Evolutionary conservation across 495 filamentous ascomycete species (phyloP).

Genomic region (Parmelia sp.): DNA sequence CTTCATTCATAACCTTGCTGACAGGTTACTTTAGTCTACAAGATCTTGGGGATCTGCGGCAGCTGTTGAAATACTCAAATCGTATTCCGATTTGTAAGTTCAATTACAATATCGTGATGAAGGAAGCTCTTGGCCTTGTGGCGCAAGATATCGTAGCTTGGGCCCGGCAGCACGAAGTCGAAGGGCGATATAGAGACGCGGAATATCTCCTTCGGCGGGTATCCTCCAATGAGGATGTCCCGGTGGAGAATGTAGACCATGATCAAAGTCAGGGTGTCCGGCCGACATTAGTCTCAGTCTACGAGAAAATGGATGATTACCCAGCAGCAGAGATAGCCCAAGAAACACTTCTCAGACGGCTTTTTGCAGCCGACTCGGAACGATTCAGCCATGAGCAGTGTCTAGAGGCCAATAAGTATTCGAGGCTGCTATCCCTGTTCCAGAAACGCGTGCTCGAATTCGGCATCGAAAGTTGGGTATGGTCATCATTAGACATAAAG

Average conservation of each 20-base stretch:
- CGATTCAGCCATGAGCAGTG: neutral
- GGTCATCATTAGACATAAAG: neutral
- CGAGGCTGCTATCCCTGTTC: neutral
- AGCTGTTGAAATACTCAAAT: neutral
- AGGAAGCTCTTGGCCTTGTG: neutral
- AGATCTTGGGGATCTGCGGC: neutral
- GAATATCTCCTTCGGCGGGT: conserved; percentile 1
- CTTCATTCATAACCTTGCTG: neutral
- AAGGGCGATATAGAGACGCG: conserved; percentile 6
- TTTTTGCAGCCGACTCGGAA: neutral
- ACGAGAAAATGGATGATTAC: conserved; percentile 6
- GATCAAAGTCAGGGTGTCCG: neutral
- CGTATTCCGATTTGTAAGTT: neutral
- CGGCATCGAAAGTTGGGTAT: neutral
- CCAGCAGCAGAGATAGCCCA: conserved; percentile 8
- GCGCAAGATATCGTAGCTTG: neutral
- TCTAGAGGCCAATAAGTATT: neutral
- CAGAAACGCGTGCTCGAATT: neutral
- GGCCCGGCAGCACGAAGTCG: neutral
- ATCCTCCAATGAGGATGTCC: neutral
- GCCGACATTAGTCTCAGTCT: neutral
- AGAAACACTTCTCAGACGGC: neutral
- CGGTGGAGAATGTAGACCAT: neutral
- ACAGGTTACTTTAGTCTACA: neutral
- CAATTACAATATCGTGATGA: neutral